These are phyloP conservation scores for Nakazawaea wickerhamii DNA, from an alignment of 805 yeast genomes.

Conservation along the genomic window DNA sequence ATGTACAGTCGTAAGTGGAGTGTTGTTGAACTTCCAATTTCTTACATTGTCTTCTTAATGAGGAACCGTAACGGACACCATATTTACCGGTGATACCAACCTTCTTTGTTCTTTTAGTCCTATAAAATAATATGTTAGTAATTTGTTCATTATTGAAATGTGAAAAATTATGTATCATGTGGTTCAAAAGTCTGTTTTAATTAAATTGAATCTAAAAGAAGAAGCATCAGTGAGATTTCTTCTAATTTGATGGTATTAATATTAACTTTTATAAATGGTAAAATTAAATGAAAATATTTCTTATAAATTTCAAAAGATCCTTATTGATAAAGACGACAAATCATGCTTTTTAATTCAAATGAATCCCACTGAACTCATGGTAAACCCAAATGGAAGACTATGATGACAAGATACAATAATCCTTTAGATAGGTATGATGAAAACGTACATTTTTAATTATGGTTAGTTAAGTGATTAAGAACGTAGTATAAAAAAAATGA, in stretches of 20 bases:
- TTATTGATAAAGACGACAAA: no score
- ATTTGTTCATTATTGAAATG: neutral
- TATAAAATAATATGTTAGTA: constrained; percentile 41
- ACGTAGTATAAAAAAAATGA: neutral
- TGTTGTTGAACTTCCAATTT: constrained; percentile 99
- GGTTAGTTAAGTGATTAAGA: constrained; percentile 7
- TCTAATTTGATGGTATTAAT: no score
- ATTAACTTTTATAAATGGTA: no score
- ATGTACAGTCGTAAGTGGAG: constrained; percentile 97
- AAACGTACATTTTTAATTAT: constrained; percentile 10
- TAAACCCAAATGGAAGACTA: no score
- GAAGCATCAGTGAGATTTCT: no score
- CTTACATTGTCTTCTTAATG: constrained; percentile 99
- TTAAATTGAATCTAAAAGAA: no score
- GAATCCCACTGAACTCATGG: no score
- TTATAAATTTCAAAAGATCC: no score
- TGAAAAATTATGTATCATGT: neutral
- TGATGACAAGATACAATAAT: neutral
- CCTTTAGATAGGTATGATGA: neutral
- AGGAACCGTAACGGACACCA: constrained; percentile 99
- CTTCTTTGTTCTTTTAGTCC: constrained; percentile 99
- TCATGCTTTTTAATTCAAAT: no score
- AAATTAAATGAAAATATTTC: no score
- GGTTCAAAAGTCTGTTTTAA: no score
- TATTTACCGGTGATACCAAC: constrained; percentile 99